Evolutionary conservation across 177 flowering plant genomes (phyloP).

Genomic region (Telopea speciosissima): DNA sequence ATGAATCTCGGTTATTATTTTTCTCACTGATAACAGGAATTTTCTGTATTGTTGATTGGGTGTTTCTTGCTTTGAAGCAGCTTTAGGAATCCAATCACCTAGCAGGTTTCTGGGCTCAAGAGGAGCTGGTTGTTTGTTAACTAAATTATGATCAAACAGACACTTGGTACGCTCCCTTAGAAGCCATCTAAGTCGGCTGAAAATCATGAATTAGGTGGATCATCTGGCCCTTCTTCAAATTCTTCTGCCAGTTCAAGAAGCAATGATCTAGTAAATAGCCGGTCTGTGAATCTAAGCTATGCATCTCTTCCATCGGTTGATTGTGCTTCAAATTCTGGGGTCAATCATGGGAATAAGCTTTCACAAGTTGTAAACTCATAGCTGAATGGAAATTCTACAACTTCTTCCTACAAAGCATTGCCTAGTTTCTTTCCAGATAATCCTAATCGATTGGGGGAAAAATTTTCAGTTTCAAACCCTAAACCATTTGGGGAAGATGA

Average conservation of each 20-base stretch:
- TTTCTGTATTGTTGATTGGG: constrained; percentile 1
- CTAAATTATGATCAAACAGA: constrained; percentile 57
- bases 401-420: constrained; percentile 38
- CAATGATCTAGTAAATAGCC: constrained; percentile 30
- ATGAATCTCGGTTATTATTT: constrained; percentile 8
- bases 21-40: constrained; percentile 6
- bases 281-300: constrained; percentile 24
- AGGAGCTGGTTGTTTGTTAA: constrained; percentile 1
- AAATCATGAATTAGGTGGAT: constrained; percentile 31
- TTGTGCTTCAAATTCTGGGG: constrained; percentile 23
- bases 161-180: constrained; percentile 63
- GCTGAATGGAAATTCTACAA: constrained; percentile 30
- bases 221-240: constrained; percentile 22
- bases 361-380: constrained; percentile 25
- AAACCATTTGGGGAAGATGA: too few species aligned
- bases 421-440: too few species aligned
- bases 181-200: constrained; percentile 59
- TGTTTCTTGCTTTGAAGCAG: constrained; percentile 14
- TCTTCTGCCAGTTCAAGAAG: constrained; percentile 41
- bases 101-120: not conserved
- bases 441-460: too few species aligned
- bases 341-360: constrained; percentile 25
- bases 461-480: too few species aligned
- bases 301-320: constrained; percentile 17
- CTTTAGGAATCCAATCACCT: constrained; percentile 3